phyloP scores from a whole-genome alignment of 805 yeast genomes.

The Komagataella kurtzmanii region DNA sequence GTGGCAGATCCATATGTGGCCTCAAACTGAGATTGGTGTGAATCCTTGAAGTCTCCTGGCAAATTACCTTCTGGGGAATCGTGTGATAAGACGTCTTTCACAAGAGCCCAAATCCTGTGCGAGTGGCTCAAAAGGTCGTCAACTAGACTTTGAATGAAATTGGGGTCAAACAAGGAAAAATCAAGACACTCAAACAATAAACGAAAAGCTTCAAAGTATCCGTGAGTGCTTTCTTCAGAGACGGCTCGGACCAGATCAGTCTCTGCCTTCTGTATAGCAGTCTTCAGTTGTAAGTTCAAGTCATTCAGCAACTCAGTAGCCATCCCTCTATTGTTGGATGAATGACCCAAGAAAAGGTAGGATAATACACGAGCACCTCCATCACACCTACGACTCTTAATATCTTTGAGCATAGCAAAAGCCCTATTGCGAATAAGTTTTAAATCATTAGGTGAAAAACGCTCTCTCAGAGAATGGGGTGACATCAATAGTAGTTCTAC shows the following conservation, averaged over 20 bases:
- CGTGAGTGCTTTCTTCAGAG: slow-evolving; percentile 44
- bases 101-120: slow-evolving; percentile 27
- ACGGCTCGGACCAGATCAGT: slow-evolving; percentile 28
- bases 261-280: slow-evolving; percentile 19
- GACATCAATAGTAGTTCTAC: slow-evolving; percentile 30
- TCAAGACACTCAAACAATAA: slow-evolving; percentile 12
- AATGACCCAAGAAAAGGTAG: slow-evolving; percentile 27
- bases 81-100: slow-evolving; percentile 38
- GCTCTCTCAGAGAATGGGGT: slow-evolving; percentile 19
- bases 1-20: slow-evolving; percentile 20
- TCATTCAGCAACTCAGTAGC: slow-evolving; percentile 15
- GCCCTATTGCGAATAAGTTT: slow-evolving; percentile 10
- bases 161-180: background rate
- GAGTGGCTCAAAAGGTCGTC: slow-evolving; percentile 2
- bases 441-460: slow-evolving; percentile 9
- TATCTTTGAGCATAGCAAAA: slow-evolving; percentile 18
- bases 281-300: slow-evolving; percentile 20
- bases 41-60: slow-evolving; percentile 29
- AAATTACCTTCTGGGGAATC: slow-evolving; percentile 63
- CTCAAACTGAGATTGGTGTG: slow-evolving; percentile 18
- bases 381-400: slow-evolving; percentile 56
- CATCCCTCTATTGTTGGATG: slow-evolving; percentile 7
- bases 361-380: slow-evolving; percentile 63
- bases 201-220: slow-evolving; percentile 48
- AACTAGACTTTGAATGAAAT: slow-evolving; percentile 5